phyloP scores from a whole-genome alignment of 2,329 filamentous ascomycete genomes.

The Penicillium janthinellum region DNA sequence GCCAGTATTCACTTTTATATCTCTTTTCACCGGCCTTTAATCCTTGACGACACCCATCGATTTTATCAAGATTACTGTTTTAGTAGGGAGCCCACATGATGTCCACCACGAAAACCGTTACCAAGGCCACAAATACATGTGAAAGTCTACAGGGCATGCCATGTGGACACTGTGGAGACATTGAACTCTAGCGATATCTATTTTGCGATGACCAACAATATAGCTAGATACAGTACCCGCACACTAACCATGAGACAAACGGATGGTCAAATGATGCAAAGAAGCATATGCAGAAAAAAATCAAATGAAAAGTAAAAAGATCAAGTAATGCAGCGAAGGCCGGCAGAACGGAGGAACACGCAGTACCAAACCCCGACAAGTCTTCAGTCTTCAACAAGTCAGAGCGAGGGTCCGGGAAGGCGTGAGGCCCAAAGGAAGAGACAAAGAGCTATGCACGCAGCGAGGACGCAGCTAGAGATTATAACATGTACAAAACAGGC shows the following conservation, averaged over 20 bases:
- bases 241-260: constrained; percentile 5
- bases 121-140: no score
- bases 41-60: no score
- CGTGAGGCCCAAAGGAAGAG: not conserved
- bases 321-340: constrained; percentile 15
- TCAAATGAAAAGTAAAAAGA: constrained; percentile 16
- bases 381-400: not conserved
- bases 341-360: not conserved
- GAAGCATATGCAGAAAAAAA: constrained; percentile 17
- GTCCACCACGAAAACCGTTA: no score
- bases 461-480: constrained; percentile 11
- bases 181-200: constrained; percentile 19
- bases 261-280: constrained; percentile 3
- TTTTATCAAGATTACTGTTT: no score
- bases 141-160: not conserved
- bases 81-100: no score
- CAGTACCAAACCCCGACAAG: not conserved
- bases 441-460: not conserved
- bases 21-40: no score
- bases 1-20: no score
- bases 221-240: constrained; percentile 22
- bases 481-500: constrained; percentile 23
- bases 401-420: not conserved
- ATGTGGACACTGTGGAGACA: no score
- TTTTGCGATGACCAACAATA: constrained; percentile 22